phyloP scores from a whole-genome alignment of 176 grass and related monocot genomes.

The Paspalum vaginatum region DNA sequence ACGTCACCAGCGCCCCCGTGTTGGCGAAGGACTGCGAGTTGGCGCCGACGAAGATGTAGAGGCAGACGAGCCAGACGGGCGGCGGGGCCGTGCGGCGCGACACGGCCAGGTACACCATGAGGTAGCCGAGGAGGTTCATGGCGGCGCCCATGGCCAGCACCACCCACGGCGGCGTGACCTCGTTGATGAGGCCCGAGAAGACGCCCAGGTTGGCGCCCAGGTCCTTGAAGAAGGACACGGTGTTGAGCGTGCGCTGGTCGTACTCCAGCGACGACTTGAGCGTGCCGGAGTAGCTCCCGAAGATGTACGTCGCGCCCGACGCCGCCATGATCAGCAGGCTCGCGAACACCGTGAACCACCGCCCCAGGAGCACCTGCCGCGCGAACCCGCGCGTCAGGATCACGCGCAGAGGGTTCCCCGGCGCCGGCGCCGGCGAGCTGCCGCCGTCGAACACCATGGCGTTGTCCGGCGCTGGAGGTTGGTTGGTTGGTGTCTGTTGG shows the following conservation, averaged over 20 bases:
- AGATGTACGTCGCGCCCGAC: constrained; percentile 87
- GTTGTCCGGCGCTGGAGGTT: not conserved
- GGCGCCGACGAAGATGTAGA: constrained; percentile 66
- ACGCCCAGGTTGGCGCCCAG: constrained; percentile 78
- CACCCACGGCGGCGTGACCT: constrained; percentile 73
- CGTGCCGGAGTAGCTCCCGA: constrained; percentile 61
- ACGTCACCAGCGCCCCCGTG: constrained; percentile 68
- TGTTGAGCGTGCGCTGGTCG: constrained; percentile 88
- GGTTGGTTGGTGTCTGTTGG: constrained; percentile 12
- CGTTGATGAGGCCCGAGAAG: constrained; percentile 69
- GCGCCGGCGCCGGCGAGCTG: not conserved
- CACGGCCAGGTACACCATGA: constrained; percentile 82
- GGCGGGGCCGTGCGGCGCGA: constrained; percentile 30
- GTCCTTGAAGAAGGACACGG: constrained; percentile 85
- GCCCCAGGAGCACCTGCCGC: constrained; percentile 56
- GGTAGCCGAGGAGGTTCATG: constrained; percentile 77
- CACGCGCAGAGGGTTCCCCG: constrained; percentile 3
- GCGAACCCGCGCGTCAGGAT: constrained; percentile 53
- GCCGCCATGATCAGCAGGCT: constrained; percentile 76
- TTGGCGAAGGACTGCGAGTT: constrained; percentile 77
- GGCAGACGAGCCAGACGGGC: constrained; percentile 57
- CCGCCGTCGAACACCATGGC: constrained; percentile 58
- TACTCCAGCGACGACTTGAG: constrained; percentile 71
- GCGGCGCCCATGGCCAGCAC: constrained; percentile 67
- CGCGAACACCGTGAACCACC: constrained; percentile 92